Evolutionary conservation across 225 moss, liverwort and hornwort genomes (phyloP).

Genomic region (Pseudoscleropodium purum): DNA sequence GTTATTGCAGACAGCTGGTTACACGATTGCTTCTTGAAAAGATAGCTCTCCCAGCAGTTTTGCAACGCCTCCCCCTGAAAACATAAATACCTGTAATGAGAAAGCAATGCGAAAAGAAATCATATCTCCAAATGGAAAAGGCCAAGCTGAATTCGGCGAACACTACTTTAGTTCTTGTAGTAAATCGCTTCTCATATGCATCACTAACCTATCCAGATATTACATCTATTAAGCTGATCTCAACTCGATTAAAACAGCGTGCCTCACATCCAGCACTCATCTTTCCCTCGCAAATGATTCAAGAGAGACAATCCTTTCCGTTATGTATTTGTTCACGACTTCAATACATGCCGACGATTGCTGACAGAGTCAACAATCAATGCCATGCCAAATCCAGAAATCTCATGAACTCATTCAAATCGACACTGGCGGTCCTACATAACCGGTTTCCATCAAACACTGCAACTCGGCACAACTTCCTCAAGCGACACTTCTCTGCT

Average conservation of each 20-base stretch:
- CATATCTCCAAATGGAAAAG: background rate
- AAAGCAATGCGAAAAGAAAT: background rate
- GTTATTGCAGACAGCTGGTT: background rate
- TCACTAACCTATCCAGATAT: background rate
- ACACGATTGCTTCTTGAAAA: background rate
- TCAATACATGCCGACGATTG: background rate
- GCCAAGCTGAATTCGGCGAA: background rate
- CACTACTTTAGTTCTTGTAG: background rate
- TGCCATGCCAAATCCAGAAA: background rate
- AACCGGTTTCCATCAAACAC: background rate
- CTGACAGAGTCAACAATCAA: background rate
- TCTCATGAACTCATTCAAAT: background rate
- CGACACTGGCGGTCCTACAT: background rate
- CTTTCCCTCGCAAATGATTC: background rate
- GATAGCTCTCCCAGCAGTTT: background rate
- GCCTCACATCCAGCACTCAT: background rate
- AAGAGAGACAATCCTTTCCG: background rate
- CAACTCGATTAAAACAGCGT: background rate
- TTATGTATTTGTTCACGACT: background rate
- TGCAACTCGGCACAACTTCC: background rate
- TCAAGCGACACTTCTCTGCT: background rate
- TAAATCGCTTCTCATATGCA: background rate
- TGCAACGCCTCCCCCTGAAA: background rate
- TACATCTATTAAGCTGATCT: background rate
- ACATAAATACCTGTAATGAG: background rate